Conservation (phyloP, 2,329 filamentous ascomycete species). For the Furcasterigmium sp. region DNA sequence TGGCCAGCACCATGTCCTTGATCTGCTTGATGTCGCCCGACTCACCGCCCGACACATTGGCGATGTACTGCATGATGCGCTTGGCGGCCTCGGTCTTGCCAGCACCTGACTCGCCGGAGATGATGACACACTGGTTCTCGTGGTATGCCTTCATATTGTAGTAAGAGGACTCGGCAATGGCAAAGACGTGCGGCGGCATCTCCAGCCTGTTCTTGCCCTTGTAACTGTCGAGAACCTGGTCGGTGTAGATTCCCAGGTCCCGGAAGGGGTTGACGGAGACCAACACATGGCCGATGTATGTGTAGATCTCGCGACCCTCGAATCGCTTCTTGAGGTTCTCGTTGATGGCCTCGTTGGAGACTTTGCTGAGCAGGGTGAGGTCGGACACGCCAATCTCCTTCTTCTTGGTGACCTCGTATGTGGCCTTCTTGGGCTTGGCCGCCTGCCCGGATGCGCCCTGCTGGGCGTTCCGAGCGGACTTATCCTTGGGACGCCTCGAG, state of each 20-base stretch:
- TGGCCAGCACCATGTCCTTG: constrained; percentile 99
- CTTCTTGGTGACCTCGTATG: constrained; percentile 95
- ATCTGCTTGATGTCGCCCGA: constrained; percentile 90
- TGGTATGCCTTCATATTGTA: constrained; percentile 99
- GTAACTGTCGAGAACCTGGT: constrained; percentile 88
- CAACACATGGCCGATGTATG: constrained; percentile 98
- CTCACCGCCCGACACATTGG: constrained; percentile 83
- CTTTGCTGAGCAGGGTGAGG: constrained; percentile 94
- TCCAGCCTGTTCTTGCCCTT: constrained; percentile 95
- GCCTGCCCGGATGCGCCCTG: constrained; percentile 30
- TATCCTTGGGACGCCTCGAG: constrained; percentile 44
- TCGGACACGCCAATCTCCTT: constrained; percentile 99
- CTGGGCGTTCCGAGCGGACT: constrained; percentile 35
- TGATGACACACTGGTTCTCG: constrained; percentile 99
- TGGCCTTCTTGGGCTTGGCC: constrained; percentile 85
- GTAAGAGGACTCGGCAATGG: constrained; percentile 91
- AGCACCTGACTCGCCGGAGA: constrained; percentile 95
- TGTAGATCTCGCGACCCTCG: constrained; percentile 97
- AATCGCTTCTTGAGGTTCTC: constrained; percentile 98
- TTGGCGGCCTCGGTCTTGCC: constrained; percentile 99
- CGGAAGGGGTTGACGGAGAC: constrained; percentile 98
- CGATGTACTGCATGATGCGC: constrained; percentile 99
- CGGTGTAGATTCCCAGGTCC: constrained; percentile 97
- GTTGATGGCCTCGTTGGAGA: constrained; percentile 98
- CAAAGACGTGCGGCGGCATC: constrained; percentile 93